A percentile compares a stretch with the other conserved stretches of the same genome.
phyloP scores from a whole-genome alignment of 768 basidiomycete genomes.

The Aureoboletus auriporus region DNA sequence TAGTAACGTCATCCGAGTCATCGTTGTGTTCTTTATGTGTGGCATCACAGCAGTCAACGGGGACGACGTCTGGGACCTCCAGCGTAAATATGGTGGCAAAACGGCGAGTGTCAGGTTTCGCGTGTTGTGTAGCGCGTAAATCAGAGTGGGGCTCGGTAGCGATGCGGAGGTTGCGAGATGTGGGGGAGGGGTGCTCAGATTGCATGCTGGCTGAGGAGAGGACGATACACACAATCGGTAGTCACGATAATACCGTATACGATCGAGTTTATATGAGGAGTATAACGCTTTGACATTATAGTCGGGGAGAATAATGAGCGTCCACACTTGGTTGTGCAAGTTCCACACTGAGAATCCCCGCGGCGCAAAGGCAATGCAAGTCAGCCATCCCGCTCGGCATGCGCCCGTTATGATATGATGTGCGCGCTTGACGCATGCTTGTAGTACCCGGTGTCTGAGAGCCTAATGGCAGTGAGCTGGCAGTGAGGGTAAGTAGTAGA shows the following conservation, averaged over 20 bases:
- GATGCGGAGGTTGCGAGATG: constrained; percentile 8
- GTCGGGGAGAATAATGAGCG: background rate
- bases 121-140: background rate
- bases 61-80: constrained; percentile 4
- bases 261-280: constrained; percentile 15
- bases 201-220: constrained; percentile 7
- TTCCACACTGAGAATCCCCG: constrained; percentile 14
- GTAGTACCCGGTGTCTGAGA: background rate
- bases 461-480: no score
- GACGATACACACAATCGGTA: constrained; percentile 1
- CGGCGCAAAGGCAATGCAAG: constrained; percentile 14
- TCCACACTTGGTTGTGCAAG: constrained; percentile 19
- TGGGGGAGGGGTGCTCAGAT: background rate
- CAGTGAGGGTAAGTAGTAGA: background rate
- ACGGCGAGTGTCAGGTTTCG: constrained; percentile 24
- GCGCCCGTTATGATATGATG: background rate
- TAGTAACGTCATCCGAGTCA: constrained; percentile 3
- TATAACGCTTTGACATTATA: constrained; percentile 23
- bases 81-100: constrained; percentile 21
- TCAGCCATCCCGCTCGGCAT: background rate
- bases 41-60: constrained; percentile 6
- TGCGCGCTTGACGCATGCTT: background rate
- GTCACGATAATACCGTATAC: background rate
- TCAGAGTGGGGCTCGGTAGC: background rate
- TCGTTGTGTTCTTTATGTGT: constrained; percentile 11